Evolutionary conservation across 768 basidiomycete species (phyloP), one percentile per base, ranked within the genome.

Genomic region (Lactifluus pinguis): DNA sequence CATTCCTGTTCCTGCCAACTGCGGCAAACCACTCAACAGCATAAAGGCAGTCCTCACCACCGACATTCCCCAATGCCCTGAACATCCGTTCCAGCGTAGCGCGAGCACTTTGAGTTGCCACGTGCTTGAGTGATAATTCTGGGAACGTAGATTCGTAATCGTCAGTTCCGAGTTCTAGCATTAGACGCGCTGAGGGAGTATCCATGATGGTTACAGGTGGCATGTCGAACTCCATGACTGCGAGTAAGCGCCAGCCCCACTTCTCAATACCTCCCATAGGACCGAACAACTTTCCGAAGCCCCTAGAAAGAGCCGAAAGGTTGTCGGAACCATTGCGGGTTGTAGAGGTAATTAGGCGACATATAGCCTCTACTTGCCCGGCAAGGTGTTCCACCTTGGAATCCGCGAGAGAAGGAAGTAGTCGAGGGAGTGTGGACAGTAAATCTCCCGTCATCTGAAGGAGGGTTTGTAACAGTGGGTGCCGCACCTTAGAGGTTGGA

Each of bases 231-330:
- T 92, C 86, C 42, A 98, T 74, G n/a, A 87, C 89, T 0, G 83
- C 81, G 32, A 98, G 77, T 4, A 99, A 69, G 51, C 82, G 81
- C 87, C 89, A 93, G 4, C 92, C 90, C 95, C 94, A 98, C 70
- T 85, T 85, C 67, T 97, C 92, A 17, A 97, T 83, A 0, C 89
- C 86, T 6, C 92, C 92, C 0, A 75, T 80, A 1, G 92, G 87
- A 4, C 93, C 93, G 1, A 95, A 78, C 6, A 93, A 76, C 57
- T 79, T 80, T 8, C 79, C 81, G 3, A 91, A 74, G 41, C 76
- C 77, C 15, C 75, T 70, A 14, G 80, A 76, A 38, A 89, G 76
- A n/a, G 78, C 67, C 2, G 75, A 68, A 32, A 80, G 66, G 14
- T 74, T 69, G 13, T 61, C 53, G 3, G 51, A 57, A 6, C 21